A percentile compares a stretch with the other conserved stretches of the same genome.
Conservation (phyloP, 2,329 filamentous ascomycete genomes). For the Aspergillus neoniger region DNA sequence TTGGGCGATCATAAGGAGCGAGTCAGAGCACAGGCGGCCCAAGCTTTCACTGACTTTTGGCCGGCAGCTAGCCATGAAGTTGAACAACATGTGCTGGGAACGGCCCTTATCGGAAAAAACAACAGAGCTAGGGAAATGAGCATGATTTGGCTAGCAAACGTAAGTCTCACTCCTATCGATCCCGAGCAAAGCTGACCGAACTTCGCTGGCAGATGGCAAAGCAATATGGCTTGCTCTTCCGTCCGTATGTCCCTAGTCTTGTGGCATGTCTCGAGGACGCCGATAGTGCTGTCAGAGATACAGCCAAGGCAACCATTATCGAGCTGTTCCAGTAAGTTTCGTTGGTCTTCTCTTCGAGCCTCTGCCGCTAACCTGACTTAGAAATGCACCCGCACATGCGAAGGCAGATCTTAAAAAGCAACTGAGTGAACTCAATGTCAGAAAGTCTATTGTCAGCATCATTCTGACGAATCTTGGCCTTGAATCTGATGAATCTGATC, state of each 20-base stretch:
- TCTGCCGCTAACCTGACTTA: conserved; percentile 35
- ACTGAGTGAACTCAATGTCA: conserved; percentile 78
- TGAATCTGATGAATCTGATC: conserved; percentile 20
- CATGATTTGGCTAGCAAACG: conserved; percentile 82
- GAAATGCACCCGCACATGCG: conserved; percentile 75
- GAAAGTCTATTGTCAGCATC: conserved; percentile 79
- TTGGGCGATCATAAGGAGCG: conserved; percentile 88
- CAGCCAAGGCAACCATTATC: conserved; percentile 78
- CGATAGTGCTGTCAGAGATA: conserved; percentile 82
- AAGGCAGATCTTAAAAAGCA: conserved; percentile 89
- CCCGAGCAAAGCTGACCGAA: conserved; percentile 13
- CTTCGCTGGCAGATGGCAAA: conserved; percentile 67
- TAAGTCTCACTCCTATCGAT: conserved; percentile 39
- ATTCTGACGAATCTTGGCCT: conserved; percentile 75
- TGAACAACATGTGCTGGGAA: conserved; percentile 76
- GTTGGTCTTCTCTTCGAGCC: neutral
- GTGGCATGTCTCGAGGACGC: conserved; percentile 89
- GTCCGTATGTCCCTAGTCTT: conserved; percentile 75
- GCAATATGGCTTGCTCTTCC: conserved; percentile 77
- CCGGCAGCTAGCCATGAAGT: conserved; percentile 69
- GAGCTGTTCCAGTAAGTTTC: conserved; percentile 73
- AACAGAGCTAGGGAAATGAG: conserved; percentile 79
- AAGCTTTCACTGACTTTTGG: conserved; percentile 77
- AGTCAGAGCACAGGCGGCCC: conserved; percentile 71
- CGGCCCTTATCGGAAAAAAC: conserved; percentile 77